Evolutionary conservation across 108 stramenopile species (phyloP), one percentile per base, ranked within the genome.

Genomic region (Skeletonema tropicum): DNA sequence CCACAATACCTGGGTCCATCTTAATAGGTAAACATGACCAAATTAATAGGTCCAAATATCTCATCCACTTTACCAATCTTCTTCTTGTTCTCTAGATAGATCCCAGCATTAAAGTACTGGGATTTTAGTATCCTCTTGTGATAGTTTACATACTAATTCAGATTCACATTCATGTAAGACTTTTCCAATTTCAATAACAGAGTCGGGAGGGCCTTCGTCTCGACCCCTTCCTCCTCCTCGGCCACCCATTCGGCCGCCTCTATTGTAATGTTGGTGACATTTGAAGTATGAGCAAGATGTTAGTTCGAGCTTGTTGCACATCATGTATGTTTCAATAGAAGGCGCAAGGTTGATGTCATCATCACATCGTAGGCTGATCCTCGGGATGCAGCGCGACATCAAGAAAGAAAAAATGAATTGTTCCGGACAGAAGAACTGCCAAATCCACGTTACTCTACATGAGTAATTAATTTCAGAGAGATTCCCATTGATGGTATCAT

Each of bases 21-120:
- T 99, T 99, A 66, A 99, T 80, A 10, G 97, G 97, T 98, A 76
- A 99, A 97, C 84, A 94, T 96, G 13, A 97, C 88, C 58, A 97
- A 83, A 64, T 96, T 80, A 17, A 97, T 88, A 61, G 97, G 96
- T 7, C 98, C 98, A 33, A 99, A 88, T 66, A 99, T 96, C 74
- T 99, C 98, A 76, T 99, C 98, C 19, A 99, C 94, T 73, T 99
- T 99, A 30, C 98, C 98, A 60, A 99, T 94, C 76, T 96, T 95
- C 57, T 92, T 90, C 75, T 98, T 98, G 83, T 99, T 99, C 71
- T 99, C 96, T n/a, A 99, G 90, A 83, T 94, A 99, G 25, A 97
- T 84, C 5, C 96, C 97, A 31, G 98, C 98, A 75, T 99, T 99
- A 89, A 99, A 99, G 77, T 99, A 97, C n/a, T 1, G 98, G 98